Evolutionary conservation across 2,329 filamentous ascomycete species (phyloP), one percentile per base, ranked within the genome.

Genomic region (Chaetomium sp.): DNA sequence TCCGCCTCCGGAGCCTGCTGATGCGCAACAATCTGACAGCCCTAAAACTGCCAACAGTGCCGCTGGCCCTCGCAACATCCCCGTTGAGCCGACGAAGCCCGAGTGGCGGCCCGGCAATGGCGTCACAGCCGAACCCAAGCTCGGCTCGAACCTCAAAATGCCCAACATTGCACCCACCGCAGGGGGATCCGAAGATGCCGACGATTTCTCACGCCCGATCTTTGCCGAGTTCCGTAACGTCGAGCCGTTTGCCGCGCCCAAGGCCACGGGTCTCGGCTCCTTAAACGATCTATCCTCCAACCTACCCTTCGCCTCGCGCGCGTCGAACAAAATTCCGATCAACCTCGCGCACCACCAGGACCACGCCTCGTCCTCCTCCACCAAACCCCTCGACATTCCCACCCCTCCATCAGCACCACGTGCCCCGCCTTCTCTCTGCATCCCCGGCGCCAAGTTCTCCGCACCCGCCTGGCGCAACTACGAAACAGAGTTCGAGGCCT

Each of bases 11-110:
- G 61, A 59, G 35, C 59, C 64, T 33, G 27, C 59, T 11, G 55
- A 59, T 8, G 42, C 65, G 11, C 65, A 69, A 19, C 19, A 27
- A 3, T 27, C 19, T 27, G 19, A 27, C 19, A 27, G 19, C 19
- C 19, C 19, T 3, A 27, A 27, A 3, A 27, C 19, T 27, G 19
- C 19, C 19, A 27, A 27, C 19, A 27, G 19, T 27, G 54, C 64
- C 4, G 68, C 68, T 52, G 66, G 66, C 6, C 74, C 74, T 19
- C 75, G 81, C 35, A 80, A 78, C 40, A 82, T 84, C 40, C 74
- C 75, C 1, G 77, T 83, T 10, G 81, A 84, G 62, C 81, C 81
- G 0, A 77, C 79, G 2, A 74, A 81, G 42, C 78, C 78, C 4
- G 81, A 84, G 56, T 85, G 81, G 81, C 72, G 81, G 46, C 72